Percentiles rank a stretch among this genome's conserved stretches.
Evolutionary conservation across 345 rosid genomes (phyloP).

Genomic region (Iberis pinnata): DNA sequence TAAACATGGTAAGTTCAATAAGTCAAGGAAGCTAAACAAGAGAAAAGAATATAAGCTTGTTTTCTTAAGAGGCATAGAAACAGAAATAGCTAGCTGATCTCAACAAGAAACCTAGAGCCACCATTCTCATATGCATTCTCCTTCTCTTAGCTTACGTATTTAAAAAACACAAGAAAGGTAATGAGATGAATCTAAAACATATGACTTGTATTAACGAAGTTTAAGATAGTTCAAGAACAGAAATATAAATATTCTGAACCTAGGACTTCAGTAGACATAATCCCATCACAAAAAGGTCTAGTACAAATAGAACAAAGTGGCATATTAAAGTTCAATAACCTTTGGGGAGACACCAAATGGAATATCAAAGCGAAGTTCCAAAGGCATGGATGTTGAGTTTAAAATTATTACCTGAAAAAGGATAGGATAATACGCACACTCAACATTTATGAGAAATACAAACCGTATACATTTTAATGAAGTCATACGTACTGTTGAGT

Average conservation of each 20-base stretch:
- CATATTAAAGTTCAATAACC: constrained; percentile 37
- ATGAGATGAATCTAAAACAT: constrained; percentile 4
- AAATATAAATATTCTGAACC: background rate
- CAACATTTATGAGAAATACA: constrained; percentile 9
- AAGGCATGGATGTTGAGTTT: constrained; percentile 67
- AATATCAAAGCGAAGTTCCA: constrained; percentile 90
- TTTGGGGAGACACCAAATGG: constrained; percentile 92
- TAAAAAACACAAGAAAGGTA: constrained; percentile 8
- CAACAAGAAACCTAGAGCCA: constrained; percentile 11
- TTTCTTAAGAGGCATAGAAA: too few species aligned
- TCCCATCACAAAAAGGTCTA: background rate
- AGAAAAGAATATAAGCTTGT: too few species aligned
- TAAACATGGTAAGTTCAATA: background rate
- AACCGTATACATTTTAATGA: background rate
- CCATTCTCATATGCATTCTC: constrained; percentile 6
- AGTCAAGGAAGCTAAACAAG: background rate
- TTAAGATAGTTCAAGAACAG: constrained; percentile 11
- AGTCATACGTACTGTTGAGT: constrained; percentile 66
- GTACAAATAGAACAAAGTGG: constrained; percentile 6
- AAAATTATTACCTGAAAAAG: constrained; percentile 64
- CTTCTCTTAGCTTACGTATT: constrained; percentile 1
- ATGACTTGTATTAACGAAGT: background rate
- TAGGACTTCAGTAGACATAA: background rate
- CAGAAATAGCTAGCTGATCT: constrained; percentile 8
- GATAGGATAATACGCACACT: constrained; percentile 19